These are phyloP conservation scores for Trichoderma orchidacearum DNA, from an alignment of 495 filamentous ascomycete species.

Conservation along the genomic window DNA sequence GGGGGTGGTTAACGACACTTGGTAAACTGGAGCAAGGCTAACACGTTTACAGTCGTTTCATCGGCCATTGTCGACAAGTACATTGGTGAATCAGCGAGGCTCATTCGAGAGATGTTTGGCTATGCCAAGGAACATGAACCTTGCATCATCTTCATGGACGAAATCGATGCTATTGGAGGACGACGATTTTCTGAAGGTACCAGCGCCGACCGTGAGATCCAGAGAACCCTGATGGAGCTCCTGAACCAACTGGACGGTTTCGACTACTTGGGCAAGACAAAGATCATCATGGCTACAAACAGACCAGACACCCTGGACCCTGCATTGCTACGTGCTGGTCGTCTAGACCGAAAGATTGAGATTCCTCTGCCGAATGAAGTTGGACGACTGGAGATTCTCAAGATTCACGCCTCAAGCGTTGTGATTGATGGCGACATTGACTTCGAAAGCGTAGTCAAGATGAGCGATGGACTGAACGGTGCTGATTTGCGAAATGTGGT, in stretches of 20 bases:
- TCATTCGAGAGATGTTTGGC: slow-evolving; percentile 99
- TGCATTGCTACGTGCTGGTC: slow-evolving; percentile 81
- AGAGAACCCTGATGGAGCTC: slow-evolving; percentile 97
- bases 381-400: slow-evolving; percentile 91
- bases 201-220: slow-evolving; percentile 95
- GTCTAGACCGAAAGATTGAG: slow-evolving; percentile 96
- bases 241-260: slow-evolving; percentile 99
- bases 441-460: slow-evolving; percentile 99
- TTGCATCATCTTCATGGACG: slow-evolving; percentile 99
- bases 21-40: not conserved
- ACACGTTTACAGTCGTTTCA: slow-evolving; percentile 61
- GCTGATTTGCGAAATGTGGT: slow-evolving; percentile 97
- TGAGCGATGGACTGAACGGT: slow-evolving; percentile 96
- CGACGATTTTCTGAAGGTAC: slow-evolving; percentile 97
- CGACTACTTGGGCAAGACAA: slow-evolving; percentile 98
- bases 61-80: slow-evolving; percentile 99
- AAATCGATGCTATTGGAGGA: slow-evolving; percentile 98
- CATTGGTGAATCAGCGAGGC: slow-evolving; percentile 92
- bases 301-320: slow-evolving; percentile 96
- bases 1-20: not conserved
- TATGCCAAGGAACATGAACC: slow-evolving; percentile 99
- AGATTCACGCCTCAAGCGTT: slow-evolving; percentile 87
- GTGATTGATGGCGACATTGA: slow-evolving; percentile 91
- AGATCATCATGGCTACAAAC: slow-evolving; percentile 99
- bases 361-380: slow-evolving; percentile 99